phyloP scores from a whole-genome alignment of 192 early-diverging fungal genomes.

The Entomortierella beljakovae region DNA sequence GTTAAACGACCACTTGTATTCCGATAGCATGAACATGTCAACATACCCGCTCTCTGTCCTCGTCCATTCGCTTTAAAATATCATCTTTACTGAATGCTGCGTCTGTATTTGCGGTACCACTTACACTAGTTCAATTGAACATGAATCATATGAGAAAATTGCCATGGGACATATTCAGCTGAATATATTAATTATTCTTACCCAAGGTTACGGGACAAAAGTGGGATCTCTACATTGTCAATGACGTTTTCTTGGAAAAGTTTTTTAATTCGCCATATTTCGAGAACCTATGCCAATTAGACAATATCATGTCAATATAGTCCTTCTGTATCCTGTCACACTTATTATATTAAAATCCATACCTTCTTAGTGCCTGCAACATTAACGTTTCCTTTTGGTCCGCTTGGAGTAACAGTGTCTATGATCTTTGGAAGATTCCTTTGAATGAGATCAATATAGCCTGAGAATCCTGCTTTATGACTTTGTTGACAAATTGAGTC shows the following conservation, averaged over 20 bases:
- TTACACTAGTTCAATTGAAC: constrained; percentile 3
- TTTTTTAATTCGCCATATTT: constrained; percentile 22
- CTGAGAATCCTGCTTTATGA: constrained; percentile 56
- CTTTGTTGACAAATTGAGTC: constrained; percentile 64
- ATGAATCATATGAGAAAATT: neutral
- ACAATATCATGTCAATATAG: neutral
- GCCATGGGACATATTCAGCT: neutral
- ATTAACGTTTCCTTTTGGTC: constrained; percentile 65
- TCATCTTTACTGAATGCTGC: constrained; percentile 59
- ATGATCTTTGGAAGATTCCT: constrained; percentile 58
- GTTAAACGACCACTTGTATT: too few relatives aligned
- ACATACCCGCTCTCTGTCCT: constrained; percentile 67
- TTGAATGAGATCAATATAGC: constrained; percentile 62
- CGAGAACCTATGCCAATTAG: constrained; percentile 17
- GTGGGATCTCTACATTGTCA: constrained; percentile 53
- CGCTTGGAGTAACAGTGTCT: constrained; percentile 54
- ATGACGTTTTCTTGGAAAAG: constrained; percentile 28
- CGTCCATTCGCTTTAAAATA: constrained; percentile 68
- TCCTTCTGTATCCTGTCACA: too few relatives aligned
- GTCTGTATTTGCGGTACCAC: constrained; percentile 12
- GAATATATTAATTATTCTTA: constrained; percentile 17
- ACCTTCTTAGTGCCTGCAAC: constrained; percentile 64
- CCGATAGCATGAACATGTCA: neutral
- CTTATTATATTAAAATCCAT: neutral
- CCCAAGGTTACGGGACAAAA: constrained; percentile 53